These are phyloP conservation scores for Arthrinium puccinioides DNA, from an alignment of 2,329 filamentous ascomycete species.

Conservation along the genomic window DNA sequence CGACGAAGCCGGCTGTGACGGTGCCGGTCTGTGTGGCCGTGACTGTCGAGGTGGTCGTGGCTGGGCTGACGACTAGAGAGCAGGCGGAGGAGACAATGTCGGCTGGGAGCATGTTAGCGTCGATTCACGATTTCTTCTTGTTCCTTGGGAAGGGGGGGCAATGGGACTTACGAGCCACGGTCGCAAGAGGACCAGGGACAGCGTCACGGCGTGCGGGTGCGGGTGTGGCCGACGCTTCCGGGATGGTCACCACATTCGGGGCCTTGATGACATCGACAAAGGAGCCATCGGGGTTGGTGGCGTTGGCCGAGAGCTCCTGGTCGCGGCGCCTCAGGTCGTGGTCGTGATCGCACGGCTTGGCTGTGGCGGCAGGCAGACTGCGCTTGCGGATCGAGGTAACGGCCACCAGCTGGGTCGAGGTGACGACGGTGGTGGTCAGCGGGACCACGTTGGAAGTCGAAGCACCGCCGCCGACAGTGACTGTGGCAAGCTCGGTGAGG, in stretches of 20 bases:
- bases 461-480: background rate
- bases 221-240: background rate
- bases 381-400: background rate
- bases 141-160: background rate
- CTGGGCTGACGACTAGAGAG: background rate
- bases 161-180: background rate
- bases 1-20: background rate
- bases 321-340: background rate
- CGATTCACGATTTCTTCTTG: background rate
- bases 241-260: background rate
- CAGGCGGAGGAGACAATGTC: background rate
- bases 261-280: background rate
- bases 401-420: slow-evolving; percentile 1
- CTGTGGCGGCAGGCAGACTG: background rate
- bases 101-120: background rate
- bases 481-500: background rate
- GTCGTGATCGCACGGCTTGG: background rate
- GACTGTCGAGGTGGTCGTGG: background rate
- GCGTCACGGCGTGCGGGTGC: background rate
- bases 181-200: background rate
- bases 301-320: background rate
- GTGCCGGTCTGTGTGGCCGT: background rate
- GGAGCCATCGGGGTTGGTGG: background rate
- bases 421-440: background rate
- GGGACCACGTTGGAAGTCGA: background rate